Conservation (phyloP, 2,329 filamentous ascomycete species). For the Tolypocladium amazonense region DNA sequence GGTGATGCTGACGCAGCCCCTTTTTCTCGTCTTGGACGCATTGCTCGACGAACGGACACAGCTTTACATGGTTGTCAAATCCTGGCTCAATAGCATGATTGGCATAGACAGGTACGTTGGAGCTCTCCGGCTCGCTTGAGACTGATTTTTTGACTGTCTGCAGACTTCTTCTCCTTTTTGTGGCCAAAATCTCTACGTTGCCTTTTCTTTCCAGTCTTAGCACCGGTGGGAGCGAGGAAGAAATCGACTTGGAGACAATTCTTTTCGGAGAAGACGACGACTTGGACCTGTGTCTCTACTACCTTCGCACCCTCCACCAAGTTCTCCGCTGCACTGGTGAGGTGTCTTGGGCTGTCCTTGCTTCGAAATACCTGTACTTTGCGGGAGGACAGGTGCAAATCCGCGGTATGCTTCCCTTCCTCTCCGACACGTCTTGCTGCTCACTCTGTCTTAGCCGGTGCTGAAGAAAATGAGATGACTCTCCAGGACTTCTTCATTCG, state of each 20-base stretch:
- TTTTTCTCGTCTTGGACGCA: slow-evolving; percentile 73
- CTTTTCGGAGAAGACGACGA: slow-evolving; percentile 49
- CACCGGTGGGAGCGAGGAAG: slow-evolving; percentile 5
- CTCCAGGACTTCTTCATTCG: slow-evolving; percentile 60
- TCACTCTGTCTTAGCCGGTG: slow-evolving; percentile 28
- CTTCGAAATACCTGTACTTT: slow-evolving; percentile 40
- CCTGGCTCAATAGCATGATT: slow-evolving; percentile 64
- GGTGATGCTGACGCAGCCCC: slow-evolving; percentile 66
- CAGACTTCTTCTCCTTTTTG: slow-evolving; percentile 52
- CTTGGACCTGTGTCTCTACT: slow-evolving; percentile 67
- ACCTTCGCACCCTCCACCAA: slow-evolving; percentile 63
- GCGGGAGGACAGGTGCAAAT: slow-evolving; percentile 20
- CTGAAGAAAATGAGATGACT: slow-evolving; percentile 43
- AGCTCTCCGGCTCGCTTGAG: slow-evolving; percentile 6
- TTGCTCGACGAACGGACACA: slow-evolving; percentile 64
- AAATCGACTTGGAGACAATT: slow-evolving; percentile 6
- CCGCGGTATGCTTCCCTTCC: slow-evolving; percentile 34
- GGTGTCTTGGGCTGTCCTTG: slow-evolving; percentile 59
- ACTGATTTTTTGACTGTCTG: slow-evolving; percentile 1
- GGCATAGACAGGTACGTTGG: slow-evolving; percentile 50
- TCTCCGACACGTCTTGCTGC: background rate
- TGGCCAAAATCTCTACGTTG: slow-evolving; percentile 45
- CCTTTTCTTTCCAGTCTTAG: slow-evolving; percentile 30
- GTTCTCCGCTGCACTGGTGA: slow-evolving; percentile 58
- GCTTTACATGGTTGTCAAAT: slow-evolving; percentile 63